Base-by-base conservation (phyloP, 192 early-diverging fungal species). In the Bifiguratus adelaidae region DNA sequence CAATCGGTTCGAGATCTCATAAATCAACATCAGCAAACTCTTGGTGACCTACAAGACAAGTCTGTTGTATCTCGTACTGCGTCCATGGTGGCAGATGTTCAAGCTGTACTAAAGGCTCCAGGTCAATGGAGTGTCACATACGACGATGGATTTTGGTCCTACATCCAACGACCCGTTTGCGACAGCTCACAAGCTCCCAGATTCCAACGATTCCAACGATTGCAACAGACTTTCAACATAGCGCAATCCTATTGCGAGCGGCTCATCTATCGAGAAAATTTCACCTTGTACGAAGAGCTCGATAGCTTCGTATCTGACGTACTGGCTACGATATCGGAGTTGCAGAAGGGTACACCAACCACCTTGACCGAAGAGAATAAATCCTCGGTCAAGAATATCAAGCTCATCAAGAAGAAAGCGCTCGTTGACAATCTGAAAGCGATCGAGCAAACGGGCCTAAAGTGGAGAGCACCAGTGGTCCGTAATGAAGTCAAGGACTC, bases 401-500 rank as follows among this genome's bases (percentile, higher is more conserved):
- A 85, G 47, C 48, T 74, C 23, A 56, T 88, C 16, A 76, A 83
- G 21, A 85, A 85, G 59, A 88, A 85, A 52, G 77, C 89, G 2
- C 51, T 85, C 2, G 83, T 83, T 21, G 88, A 92, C 48, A 56
- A 88, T 15, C 66, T 89, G 36, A 88, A 82, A 53, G 67, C 82
- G 37, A 47, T 92, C 19, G 68, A 76, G 22, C 55, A 73, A 18
- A 50, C 90, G 30, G 89, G 89, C 16, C 50, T 82, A 18, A 64
- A 71, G 32, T 50, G 38, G 19, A 50, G 61, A 41, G 51, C 52
- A 11, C 34, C 37, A 22, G 45, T 45, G 7, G n/a, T 63, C 25
- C 22, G 35, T 1, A 50, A 62, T 37, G 44, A 56, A 27, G 56
- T 56, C 20, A 32, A 53, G n/a, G 60, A 62, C 27, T 56, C n/a